Base-by-base conservation (phyloP, 2,329 filamentous ascomycete species). In the Catunica adiposa region DNA sequence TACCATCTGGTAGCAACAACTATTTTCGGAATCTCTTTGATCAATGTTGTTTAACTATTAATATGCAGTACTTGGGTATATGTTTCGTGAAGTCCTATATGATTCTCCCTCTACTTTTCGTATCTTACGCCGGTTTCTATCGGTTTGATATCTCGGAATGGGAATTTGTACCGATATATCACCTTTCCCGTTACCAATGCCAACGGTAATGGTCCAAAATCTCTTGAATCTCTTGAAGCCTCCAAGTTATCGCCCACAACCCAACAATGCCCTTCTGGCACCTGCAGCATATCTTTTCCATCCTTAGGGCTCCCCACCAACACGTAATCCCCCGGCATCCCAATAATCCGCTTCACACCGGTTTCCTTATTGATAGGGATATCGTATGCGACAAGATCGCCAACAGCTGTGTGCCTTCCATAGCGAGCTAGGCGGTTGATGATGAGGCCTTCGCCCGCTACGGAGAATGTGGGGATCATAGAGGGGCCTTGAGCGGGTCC, bases 181-280 rank as follows among this genome's bases (percentile, higher is more conserved):
- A 92, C 82, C 66, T 94, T 97, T 50, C 89, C 89, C 62, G 77
- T 82, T 47, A 98, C 78, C 60, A 98, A 71, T 1, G 80, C 90
- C 64, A 98, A 71, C 0, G 92, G 92, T 26, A 98, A 66, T 0
- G 92, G 88, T 0, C 92, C 92, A 70, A 84, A 95, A 42, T 82
- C 73, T 59, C 92, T 80, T 46, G 89, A 96, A 71, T 98, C 92
- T 61, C 87, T 74, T 23, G 89, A 96, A 63, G 79, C 84, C 2
- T 80, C 75, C 59, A 95, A 65, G 67, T 97, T 97, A 68, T 98
- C 92, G 2, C 92, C 92, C 2, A 82, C 79, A 5, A 96, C 72
- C 80, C 88, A 97, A 63, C 89, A 94, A 72, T 98, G 92, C 1
- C 92, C 92, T 64, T 85, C 74, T 0, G 92, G 92, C 15, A 98